These are phyloP conservation scores for Penicillium riverlandense DNA, from an alignment of 495 filamentous ascomycete species.

Conservation along the genomic window DNA sequence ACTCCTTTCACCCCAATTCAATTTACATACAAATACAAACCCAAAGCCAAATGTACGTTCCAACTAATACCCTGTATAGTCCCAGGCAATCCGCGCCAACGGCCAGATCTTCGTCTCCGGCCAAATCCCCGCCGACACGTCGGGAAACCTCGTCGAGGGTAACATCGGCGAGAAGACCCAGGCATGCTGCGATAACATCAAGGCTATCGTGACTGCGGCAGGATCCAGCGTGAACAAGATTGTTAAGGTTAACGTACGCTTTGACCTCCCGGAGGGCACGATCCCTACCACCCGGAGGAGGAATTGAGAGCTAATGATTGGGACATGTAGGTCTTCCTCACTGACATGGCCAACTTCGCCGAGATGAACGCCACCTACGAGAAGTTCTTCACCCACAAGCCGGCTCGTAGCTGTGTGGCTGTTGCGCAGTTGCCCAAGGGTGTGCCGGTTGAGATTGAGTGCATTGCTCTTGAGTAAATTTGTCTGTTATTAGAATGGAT, in stretches of 20 bases:
- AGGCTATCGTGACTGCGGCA: conserved; percentile 69
- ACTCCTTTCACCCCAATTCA: neutral
- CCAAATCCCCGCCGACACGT: conserved; percentile 75
- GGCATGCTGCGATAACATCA: conserved; percentile 69
- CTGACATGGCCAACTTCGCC: conserved; percentile 77
- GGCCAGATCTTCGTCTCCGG: conserved; percentile 86
- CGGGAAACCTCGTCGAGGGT: conserved; percentile 68
- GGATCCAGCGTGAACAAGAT: conserved; percentile 66
- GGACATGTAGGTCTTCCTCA: conserved; percentile 58
- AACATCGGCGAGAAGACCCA: conserved; percentile 70
- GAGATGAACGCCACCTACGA: conserved; percentile 86
- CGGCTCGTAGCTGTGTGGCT: conserved; percentile 87
- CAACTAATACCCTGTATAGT: conserved; percentile 39
- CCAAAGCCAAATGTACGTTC: conserved; percentile 1
- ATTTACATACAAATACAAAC: neutral
- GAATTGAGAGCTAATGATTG: too few relatives aligned
- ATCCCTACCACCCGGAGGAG: conserved; percentile 1
- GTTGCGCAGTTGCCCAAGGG: conserved; percentile 86
- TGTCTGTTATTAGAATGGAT: neutral
- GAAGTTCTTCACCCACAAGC: conserved; percentile 82
- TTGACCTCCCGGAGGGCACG: conserved; percentile 14
- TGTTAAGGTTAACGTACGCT: conserved; percentile 61
- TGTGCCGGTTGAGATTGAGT: conserved; percentile 90
- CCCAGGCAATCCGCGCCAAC: conserved; percentile 82
- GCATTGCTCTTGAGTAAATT: conserved; percentile 53